phyloP scores from a whole-genome alignment of 208 protist species.

The Sergeia podlipaevii region DNA sequence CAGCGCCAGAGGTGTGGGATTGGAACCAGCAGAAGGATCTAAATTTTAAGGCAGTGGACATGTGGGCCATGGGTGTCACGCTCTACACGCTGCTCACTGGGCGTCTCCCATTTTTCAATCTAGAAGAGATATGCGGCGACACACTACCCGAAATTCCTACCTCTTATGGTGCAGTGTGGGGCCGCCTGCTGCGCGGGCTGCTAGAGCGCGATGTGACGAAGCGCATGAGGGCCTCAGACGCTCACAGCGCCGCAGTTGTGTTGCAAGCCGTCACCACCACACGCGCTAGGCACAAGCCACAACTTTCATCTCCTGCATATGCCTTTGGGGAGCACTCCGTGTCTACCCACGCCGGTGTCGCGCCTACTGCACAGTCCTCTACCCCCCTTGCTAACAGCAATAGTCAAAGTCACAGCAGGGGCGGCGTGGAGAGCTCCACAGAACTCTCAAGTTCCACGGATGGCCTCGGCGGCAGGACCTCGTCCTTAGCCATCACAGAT shows the following conservation, averaged over 20 bases:
- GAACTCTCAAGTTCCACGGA: too few species aligned
- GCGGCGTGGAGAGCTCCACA: too few species aligned
- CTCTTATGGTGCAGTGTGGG: conserved; percentile 30
- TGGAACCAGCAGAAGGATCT: conserved; percentile 13
- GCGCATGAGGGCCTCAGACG: conserved; percentile 39
- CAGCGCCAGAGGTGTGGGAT: conserved; percentile 67
- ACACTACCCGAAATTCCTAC: conserved; percentile 30
- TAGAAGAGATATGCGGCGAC: conserved; percentile 44
- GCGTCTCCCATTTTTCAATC: conserved; percentile 88
- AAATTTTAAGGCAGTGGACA: conserved; percentile 82
- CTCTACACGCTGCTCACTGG: conserved; percentile 89
- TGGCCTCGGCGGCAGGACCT: too few species aligned
- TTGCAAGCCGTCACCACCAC: too few species aligned
- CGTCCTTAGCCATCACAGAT: too few species aligned
- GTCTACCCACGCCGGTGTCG: too few species aligned
- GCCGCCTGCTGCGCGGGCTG: conserved; percentile 57
- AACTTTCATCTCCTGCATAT: too few species aligned
- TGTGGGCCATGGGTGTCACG: conserved; percentile 89
- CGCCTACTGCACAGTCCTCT: too few species aligned
- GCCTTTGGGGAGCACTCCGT: too few species aligned
- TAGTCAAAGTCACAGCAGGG: too few species aligned
- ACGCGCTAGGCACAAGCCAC: too few species aligned
- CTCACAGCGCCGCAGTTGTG: conserved; percentile 13
- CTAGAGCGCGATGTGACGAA: conserved; percentile 62
- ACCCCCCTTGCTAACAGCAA: too few species aligned